A percentile compares a stretch with the other conserved stretches of the same genome.
These are phyloP conservation scores for Arthroderma sp. DNA, from an alignment of 2,329 filamentous ascomycete species.

Conservation along the genomic window DNA sequence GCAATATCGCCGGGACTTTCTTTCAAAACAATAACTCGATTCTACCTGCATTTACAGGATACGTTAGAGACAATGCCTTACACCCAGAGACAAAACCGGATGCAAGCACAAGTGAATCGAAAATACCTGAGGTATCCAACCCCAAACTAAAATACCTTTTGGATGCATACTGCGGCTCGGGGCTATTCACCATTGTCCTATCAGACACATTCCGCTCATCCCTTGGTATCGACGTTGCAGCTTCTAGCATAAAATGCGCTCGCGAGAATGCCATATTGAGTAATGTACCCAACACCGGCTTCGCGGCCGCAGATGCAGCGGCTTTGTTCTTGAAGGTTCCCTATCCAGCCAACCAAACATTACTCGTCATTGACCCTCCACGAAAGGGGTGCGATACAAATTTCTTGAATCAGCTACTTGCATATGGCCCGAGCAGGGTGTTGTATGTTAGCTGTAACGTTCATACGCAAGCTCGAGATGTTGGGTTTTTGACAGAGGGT, in stretches of 20 bases:
- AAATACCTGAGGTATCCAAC: conserved; percentile 22
- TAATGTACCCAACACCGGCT: conserved; percentile 60
- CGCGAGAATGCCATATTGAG: conserved; percentile 68
- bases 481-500: conserved; percentile 74
- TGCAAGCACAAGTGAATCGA: conserved; percentile 18
- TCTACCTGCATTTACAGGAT: conserved; percentile 70
- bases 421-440: conserved; percentile 64
- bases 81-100: conserved; percentile 31
- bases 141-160: conserved; percentile 68
- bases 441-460: conserved; percentile 97
- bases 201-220: conserved; percentile 67
- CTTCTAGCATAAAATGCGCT: conserved; percentile 65
- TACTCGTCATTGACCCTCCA: conserved; percentile 93
- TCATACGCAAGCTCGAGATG: conserved; percentile 88
- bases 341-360: conserved; percentile 68
- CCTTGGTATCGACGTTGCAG: conserved; percentile 81
- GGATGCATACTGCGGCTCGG: conserved; percentile 93
- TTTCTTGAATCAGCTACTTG: conserved; percentile 70
- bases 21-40: conserved; percentile 99
- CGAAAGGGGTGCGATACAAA: conserved; percentile 82
- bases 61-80: conserved; percentile 69
- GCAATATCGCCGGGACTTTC: conserved; percentile 85
- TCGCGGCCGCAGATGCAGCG: conserved; percentile 79
- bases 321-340: conserved; percentile 65
- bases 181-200: conserved; percentile 92